These are phyloP conservation scores for Aristolochia fimbriata DNA, from an alignment of 164 flowering plant species.

Conservation along the genomic window DNA sequence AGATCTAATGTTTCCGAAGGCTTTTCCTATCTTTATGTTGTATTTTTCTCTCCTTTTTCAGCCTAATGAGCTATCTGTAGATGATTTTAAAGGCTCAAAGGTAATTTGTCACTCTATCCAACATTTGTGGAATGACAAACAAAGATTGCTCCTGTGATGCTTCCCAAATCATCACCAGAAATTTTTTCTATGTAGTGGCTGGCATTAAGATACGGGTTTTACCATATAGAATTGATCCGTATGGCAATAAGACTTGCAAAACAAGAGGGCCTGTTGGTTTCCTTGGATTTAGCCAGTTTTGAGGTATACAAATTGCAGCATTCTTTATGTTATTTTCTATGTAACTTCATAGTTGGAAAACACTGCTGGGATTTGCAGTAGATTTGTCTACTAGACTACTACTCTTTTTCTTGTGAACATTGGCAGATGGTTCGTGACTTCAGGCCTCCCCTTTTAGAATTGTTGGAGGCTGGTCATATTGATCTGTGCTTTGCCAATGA, in stretches of 20 bases:
- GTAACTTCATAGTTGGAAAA: neutral
- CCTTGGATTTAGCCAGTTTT: slow-evolving; percentile 90
- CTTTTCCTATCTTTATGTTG: neutral
- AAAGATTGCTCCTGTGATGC: neutral
- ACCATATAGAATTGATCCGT: slow-evolving; percentile 57
- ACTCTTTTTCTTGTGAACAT: slow-evolving; percentile 4
- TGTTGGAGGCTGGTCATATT: slow-evolving; percentile 70
- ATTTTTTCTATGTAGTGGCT: slow-evolving; percentile 51
- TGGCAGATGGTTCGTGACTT: slow-evolving; percentile 86
- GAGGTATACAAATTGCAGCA: slow-evolving; percentile 47
- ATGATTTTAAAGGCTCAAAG: slow-evolving; percentile 78
- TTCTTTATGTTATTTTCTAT: neutral
- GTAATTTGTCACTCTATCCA: slow-evolving; percentile 21
- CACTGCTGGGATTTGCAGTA: neutral
- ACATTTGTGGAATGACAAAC: neutral
- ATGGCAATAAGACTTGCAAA: slow-evolving; percentile 73
- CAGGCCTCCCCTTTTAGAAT: slow-evolving; percentile 45
- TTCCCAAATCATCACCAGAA: neutral
- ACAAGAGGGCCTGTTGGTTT: slow-evolving; percentile 58
- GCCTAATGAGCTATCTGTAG: slow-evolving; percentile 57
- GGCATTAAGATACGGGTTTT: slow-evolving; percentile 56
- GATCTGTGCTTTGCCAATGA: slow-evolving; percentile 98
- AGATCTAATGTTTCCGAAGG: no score
- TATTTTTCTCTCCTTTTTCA: slow-evolving; percentile 18
- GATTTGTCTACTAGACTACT: neutral